Percentiles rank a stretch among this genome's conserved stretches.
phyloP scores from a whole-genome alignment of 1,284 basidiomycete species.

The Anthracocystis panici-leucophaei region DNA sequence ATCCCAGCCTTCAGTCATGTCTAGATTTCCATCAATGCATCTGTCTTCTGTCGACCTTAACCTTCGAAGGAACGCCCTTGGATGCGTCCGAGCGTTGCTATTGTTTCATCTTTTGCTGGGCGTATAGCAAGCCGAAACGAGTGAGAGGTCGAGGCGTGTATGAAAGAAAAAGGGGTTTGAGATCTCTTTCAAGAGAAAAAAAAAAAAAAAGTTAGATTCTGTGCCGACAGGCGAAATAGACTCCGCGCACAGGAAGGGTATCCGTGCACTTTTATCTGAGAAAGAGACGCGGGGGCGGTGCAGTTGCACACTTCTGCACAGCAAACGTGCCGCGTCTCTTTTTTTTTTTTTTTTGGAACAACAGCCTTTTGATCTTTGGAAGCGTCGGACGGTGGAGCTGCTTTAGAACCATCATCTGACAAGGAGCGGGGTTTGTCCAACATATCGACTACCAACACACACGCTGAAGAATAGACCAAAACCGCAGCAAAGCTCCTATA shows the following conservation, averaged over 20 bases:
- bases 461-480: not conserved
- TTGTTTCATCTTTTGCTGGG: too few relatives aligned
- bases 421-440: too few relatives aligned
- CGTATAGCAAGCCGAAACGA: not conserved
- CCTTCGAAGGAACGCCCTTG: not conserved
- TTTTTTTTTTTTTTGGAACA: too few relatives aligned
- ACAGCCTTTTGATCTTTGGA: too few relatives aligned
- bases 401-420: too few relatives aligned
- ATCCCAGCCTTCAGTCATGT: not conserved
- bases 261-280: too few relatives aligned
- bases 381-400: too few relatives aligned
- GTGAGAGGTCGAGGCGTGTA: not conserved
- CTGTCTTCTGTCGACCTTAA: not conserved
- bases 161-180: not conserved
- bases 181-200: not conserved
- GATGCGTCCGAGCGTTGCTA: not conserved
- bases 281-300: too few relatives aligned
- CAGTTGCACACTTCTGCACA: too few relatives aligned
- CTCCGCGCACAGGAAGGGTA: too few relatives aligned
- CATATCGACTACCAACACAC: too few relatives aligned
- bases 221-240: not conserved
- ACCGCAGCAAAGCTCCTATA: not conserved
- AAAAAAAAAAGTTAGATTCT: not conserved
- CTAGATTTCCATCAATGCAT: not conserved
- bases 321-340: too few relatives aligned